Conservation (phyloP, 1,139 yeast genomes). For the Taphrina flavorubra region DNA sequence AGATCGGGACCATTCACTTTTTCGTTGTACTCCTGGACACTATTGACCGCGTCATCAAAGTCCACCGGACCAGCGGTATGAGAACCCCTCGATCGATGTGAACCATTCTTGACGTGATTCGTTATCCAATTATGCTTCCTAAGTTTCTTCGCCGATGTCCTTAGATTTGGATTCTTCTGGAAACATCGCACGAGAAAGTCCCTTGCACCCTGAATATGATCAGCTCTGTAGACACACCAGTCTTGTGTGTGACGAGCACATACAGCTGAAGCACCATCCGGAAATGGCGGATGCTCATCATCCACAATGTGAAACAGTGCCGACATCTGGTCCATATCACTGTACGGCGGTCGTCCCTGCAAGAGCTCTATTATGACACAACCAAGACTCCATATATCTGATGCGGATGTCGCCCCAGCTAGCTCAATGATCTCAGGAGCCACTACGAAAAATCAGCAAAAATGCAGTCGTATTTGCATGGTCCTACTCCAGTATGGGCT, state of each 20-base stretch:
- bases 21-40: slow-evolving; percentile 51
- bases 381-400: slow-evolving; percentile 76
- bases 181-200: slow-evolving; percentile 79
- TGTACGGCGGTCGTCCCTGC: slow-evolving; percentile 88
- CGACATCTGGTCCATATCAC: slow-evolving; percentile 79
- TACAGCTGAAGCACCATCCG: slow-evolving; percentile 61
- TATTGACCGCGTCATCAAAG: slow-evolving; percentile 51
- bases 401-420: slow-evolving; percentile 85
- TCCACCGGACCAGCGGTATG: slow-evolving; percentile 40
- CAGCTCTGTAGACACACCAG: no score
- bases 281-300: slow-evolving; percentile 80
- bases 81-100: slow-evolving; percentile 6
- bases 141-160: slow-evolving; percentile 64
- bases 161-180: slow-evolving; percentile 69
- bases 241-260: not conserved
- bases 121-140: slow-evolving; percentile 68
- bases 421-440: slow-evolving; percentile 81
- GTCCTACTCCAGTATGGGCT: slow-evolving; percentile 72
- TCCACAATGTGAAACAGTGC: slow-evolving; percentile 92
- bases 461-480: not conserved
- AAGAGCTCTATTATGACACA: slow-evolving; percentile 87
- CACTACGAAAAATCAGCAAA: slow-evolving; percentile 51
- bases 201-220: slow-evolving; percentile 46
- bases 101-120: slow-evolving; percentile 46
- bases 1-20: slow-evolving; percentile 38